Evolutionary conservation across 148 eudicot genomes (phyloP), one percentile per base, ranked within the genome.

Genomic region (Cornus controversa): DNA sequence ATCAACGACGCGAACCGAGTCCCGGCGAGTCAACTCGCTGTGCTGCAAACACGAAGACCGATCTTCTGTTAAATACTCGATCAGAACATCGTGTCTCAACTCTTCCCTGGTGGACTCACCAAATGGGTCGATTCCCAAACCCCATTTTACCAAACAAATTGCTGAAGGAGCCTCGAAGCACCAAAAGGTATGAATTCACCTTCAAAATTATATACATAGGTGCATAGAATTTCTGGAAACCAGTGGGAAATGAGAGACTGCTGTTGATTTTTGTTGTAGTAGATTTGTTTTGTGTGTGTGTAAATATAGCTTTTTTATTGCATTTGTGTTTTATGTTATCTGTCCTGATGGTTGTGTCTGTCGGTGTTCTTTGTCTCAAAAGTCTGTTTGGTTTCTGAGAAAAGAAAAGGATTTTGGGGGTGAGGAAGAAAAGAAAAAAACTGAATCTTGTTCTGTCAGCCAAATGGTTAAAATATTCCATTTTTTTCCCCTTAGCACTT

Each of bases 21-120:
- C 77, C 4, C 76, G 64, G 40, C 81, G 86, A 37, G 54, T 80
- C 83, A 67, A 72, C 80, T 57, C 78, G 13, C 5, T 70, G 22
- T 71, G 67, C 67, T 72, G 78, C 72, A 80, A 58, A 10, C 37
- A 23, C 15, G 36, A 72, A 1, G 57, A 28, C 80, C 24, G 60
- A 29, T 70, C 63, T 70, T 64, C 47, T 22, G n/a, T n/a, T 8
- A 27, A 27, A 11, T 9, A 2, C 23, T 45, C 58, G 1, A 16
- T 36, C 16, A 27, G 20, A 70, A 24, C 37, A 5, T 10, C 50
- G 1, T 22, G 24, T 26, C 40, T 74, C 75, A 53, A 26, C 68
- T 71, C 76, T n/a, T 47, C 80, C 8, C 74, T 25, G 10, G 72
- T 8, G n/a, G 72, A 76, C 45, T 75, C 70, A 37, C 26, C 78